phyloP scores from a whole-genome alignment of 495 filamentous ascomycete genomes.

The Baudoinia panamericana region DNA sequence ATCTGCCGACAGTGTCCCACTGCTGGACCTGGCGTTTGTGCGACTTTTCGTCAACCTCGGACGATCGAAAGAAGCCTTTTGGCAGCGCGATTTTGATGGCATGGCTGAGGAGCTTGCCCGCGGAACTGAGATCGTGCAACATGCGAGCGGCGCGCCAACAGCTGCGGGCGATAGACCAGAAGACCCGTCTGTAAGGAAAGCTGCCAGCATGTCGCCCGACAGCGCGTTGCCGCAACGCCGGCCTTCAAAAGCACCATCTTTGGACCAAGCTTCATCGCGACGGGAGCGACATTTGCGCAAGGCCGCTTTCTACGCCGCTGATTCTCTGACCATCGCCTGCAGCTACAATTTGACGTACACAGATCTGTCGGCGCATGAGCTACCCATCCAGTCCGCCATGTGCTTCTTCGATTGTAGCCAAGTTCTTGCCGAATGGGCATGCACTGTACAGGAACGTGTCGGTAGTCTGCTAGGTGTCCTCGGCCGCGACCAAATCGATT shows the following conservation, averaged over 20 bases:
- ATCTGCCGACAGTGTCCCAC: constrained; percentile 83
- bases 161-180: constrained; percentile 43
- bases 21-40: constrained; percentile 91
- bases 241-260: constrained; percentile 1
- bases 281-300: constrained; percentile 84
- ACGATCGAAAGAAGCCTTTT: constrained; percentile 84
- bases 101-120: constrained; percentile 83
- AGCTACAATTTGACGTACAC: constrained; percentile 78
- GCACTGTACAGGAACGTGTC: constrained; percentile 87
- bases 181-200: constrained; percentile 34
- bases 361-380: constrained; percentile 70
- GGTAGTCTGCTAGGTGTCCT: constrained; percentile 78
- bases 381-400: constrained; percentile 87
- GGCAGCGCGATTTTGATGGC: constrained; percentile 84
- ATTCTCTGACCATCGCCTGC: constrained; percentile 82
- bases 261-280: constrained; percentile 37
- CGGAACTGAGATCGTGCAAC: constrained; percentile 62
- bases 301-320: constrained; percentile 87
- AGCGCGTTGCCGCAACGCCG: constrained; percentile 18
- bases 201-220: constrained; percentile 25
- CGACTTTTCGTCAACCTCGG: constrained; percentile 86
- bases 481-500: constrained; percentile 67
- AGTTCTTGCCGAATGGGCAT: constrained; percentile 91
- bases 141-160: constrained; percentile 52
- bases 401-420: constrained; percentile 95